These are phyloP conservation scores for Annona cherimola DNA, from an alignment of 164 flowering plant genomes.

Conservation along the genomic window DNA sequence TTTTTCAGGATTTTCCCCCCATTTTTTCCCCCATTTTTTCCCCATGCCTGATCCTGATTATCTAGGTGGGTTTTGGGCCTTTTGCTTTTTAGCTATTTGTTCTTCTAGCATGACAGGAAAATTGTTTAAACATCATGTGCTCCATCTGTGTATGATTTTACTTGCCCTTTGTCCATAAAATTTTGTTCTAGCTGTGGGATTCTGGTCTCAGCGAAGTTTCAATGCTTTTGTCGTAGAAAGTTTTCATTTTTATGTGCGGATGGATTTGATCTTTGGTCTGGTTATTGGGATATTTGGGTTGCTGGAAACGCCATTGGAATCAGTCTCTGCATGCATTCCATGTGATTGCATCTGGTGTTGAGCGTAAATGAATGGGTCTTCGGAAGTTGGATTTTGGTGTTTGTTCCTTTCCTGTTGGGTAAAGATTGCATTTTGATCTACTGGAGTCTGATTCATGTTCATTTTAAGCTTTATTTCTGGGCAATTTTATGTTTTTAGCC, in stretches of 20 bases:
- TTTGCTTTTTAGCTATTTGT: conserved; percentile 2
- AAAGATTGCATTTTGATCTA: conserved; percentile 2
- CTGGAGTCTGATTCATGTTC: background rate
- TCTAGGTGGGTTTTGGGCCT: background rate
- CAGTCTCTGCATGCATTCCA: background rate
- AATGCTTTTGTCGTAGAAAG: background rate
- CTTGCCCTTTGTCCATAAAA: background rate
- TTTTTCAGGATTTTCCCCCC: no score
- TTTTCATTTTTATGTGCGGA: background rate
- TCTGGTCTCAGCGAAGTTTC: background rate
- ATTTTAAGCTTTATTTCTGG: background rate
- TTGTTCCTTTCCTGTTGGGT: background rate
- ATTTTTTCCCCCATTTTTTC: background rate
- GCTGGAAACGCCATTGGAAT: background rate
- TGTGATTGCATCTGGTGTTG: conserved; percentile 2
- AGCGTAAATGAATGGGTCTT: background rate
- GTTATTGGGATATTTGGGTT: no score
- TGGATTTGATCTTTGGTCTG: background rate
- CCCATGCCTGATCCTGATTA: background rate
- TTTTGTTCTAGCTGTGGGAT: background rate
- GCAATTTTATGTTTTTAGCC: background rate
- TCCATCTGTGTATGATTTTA: background rate
- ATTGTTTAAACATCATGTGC: background rate
- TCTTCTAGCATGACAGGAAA: background rate
- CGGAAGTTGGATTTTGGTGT: background rate